A percentile compares a stretch with the other conserved stretches of the same genome.
Conservation (phyloP, 768 basidiomycete genomes). For the Boletus insuetus region DNA sequence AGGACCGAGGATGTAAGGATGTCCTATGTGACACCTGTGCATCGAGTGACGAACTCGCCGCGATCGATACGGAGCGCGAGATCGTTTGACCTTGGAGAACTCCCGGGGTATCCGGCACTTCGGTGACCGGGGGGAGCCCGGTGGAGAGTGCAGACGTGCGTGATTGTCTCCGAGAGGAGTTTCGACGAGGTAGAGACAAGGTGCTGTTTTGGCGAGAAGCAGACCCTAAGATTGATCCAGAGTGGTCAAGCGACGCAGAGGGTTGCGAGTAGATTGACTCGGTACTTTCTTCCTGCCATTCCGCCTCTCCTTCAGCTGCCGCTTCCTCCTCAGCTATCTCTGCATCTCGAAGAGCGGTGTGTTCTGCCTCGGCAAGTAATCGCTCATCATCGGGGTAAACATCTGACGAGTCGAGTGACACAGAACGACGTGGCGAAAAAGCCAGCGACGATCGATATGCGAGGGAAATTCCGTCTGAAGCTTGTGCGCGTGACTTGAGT, state of each 20-base stretch:
- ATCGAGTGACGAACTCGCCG: conserved; percentile 8
- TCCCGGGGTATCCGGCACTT: conserved; percentile 11
- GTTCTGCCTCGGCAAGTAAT: conserved; percentile 18
- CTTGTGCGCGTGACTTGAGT: conserved; percentile 21
- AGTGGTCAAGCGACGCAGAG: conserved; percentile 21
- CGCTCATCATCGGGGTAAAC: conserved; percentile 4
- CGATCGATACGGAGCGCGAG: conserved; percentile 1
- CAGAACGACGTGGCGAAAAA: not conserved
- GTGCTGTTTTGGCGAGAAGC: not conserved
- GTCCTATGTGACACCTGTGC: conserved; percentile 8
- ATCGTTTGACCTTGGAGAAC: not conserved
- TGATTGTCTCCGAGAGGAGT: conserved; percentile 6
- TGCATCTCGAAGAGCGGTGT: conserved; percentile 11
- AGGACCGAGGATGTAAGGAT: conserved; percentile 5
- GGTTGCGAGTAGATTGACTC: conserved; percentile 25
- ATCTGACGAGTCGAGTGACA: conserved; percentile 6
- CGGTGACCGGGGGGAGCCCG: conserved; percentile 20
- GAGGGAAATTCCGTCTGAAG: conserved; percentile 5
- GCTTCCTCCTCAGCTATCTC: not conserved
- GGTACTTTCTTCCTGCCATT: not conserved
- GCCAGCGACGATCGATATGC: conserved; percentile 2
- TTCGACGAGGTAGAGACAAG: conserved; percentile 3
- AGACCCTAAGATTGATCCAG: not conserved
- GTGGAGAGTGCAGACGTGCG: not conserved
- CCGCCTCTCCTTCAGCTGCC: not conserved